Evolutionary conservation across 139 green algal genomes (phyloP), one percentile per base, ranked within the genome.

Genomic region (Micractinium sp.): DNA sequence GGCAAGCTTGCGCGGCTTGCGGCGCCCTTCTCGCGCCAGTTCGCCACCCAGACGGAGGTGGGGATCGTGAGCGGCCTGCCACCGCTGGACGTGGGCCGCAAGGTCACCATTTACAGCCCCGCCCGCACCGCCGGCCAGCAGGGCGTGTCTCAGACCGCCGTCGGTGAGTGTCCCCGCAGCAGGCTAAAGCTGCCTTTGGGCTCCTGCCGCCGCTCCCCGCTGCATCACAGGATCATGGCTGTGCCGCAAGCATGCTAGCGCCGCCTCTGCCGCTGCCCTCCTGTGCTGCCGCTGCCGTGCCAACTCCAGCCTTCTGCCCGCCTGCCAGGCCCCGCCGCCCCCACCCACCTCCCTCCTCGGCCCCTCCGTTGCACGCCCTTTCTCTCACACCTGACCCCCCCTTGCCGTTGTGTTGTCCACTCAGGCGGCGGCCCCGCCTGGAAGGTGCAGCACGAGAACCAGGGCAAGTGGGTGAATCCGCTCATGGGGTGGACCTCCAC

Each of bases 401-500:
- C 9, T 18, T 53, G 9, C 19, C 0, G 31, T 4, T 23, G 20
- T 82, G 85, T 22, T 41, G 18, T 67, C 15, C 47, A 16, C 22
- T 47, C 85, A 89, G 92, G 91, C 60, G 92, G 89, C n/a, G 88
- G 87, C 0, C 95, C 95, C 22, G 85, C 89, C 2, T 99, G 97
- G 97, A 95, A 91, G 71, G 96, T 99, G 63, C 89, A 94, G 53
- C 96, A 98, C 41, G 93, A 96, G 19, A 94, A 89, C 23, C 61
- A 92, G 60, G 69, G 31, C 86, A 98, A 96, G 93, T 99, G 97
- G 97, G 89, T 96, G 82, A 99, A 99, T 93, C 97, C 97, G 1
- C 93, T 99, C 3, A 99, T 99, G 85, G 97, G 97, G 18, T 99
- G 97, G 97, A 99, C 97, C n/a, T 99, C 96, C 31, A 98, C 97